Evolutionary conservation across 164 flowering plant species (phyloP).

Genomic region (Warburgia ugandensis): DNA sequence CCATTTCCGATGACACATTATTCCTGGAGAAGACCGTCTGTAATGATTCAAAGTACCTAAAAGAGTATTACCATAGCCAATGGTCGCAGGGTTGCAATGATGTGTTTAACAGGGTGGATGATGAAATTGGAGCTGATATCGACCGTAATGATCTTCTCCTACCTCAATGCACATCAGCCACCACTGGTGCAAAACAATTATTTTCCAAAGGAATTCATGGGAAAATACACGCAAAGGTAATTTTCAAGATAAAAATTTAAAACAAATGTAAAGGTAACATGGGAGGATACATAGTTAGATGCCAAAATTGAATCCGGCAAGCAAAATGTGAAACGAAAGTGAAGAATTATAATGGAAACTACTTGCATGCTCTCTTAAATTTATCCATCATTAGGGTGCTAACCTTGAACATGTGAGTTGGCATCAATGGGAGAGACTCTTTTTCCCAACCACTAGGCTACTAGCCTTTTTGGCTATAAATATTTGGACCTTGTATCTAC

Average conservation of each 20-base stretch:
- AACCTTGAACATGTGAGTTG: no score
- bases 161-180: conserved; percentile 18
- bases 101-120: conserved; percentile 22
- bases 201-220: conserved; percentile 13
- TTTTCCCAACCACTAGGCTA: no score
- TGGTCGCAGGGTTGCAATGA: conserved; percentile 22
- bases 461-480: no score
- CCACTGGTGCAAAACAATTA: conserved; percentile 5
- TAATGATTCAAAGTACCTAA: conserved; percentile 18
- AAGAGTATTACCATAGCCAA: conserved; percentile 11
- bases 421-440: not conserved
- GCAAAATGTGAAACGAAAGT: no score
- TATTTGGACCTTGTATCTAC: no score
- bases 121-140: conserved; percentile 21
- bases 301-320: no score
- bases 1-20: conserved; percentile 25
- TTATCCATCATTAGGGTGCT: no score
- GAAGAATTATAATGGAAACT: no score
- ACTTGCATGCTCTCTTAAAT: no score
- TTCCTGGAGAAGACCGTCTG: conserved; percentile 26
- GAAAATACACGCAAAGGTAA: conserved; percentile 17
- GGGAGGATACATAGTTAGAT: no score
- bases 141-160: conserved; percentile 19
- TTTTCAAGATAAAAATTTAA: not conserved
- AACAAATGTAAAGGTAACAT: not conserved